Percentiles rank a stretch among this genome's conserved stretches.
These are phyloP conservation scores for Knufia petricola DNA, from an alignment of 2,329 filamentous ascomycete species.

Conservation along the genomic window DNA sequence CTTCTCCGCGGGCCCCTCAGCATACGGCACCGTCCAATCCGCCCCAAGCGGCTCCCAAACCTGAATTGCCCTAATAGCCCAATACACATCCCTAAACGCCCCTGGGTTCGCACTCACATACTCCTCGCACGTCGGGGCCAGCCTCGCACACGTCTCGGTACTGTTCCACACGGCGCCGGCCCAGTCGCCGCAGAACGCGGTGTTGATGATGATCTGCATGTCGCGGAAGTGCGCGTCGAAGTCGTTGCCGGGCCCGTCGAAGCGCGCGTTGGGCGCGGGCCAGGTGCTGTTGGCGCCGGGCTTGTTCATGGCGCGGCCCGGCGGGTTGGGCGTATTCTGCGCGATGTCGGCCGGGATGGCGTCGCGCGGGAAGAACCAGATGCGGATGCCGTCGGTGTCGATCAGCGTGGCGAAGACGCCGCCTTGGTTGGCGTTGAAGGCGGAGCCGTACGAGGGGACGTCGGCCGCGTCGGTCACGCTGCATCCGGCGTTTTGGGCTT, in stretches of 20 bases:
- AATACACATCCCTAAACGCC: slow-evolving; percentile 64
- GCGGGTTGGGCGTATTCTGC: too few species aligned
- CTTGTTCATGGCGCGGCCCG: not conserved
- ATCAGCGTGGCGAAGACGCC: too few species aligned
- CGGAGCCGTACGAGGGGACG: slow-evolving; percentile 36
- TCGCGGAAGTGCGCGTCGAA: slow-evolving; percentile 33
- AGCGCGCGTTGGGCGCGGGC: slow-evolving; percentile 37
- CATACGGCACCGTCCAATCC: too few species aligned
- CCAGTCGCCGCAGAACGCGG: slow-evolving; percentile 48
- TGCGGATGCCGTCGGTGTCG: too few species aligned
- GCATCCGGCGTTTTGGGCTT: slow-evolving; percentile 31
- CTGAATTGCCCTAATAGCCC: slow-evolving; percentile 61
- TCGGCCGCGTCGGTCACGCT: slow-evolving; percentile 28
- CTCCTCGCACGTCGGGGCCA: slow-evolving; percentile 56
- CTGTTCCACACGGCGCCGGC: slow-evolving; percentile 41
- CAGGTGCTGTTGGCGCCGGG: slow-evolving; percentile 27
- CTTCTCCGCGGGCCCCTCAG: too few species aligned
- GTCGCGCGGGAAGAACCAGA: too few species aligned
- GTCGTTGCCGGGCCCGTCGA: slow-evolving; percentile 24
- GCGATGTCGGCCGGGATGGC: too few species aligned
- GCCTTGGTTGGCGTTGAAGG: slow-evolving; percentile 46
- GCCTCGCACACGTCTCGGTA: slow-evolving; percentile 48
- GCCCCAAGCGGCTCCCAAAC: too few species aligned
- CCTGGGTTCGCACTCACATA: slow-evolving; percentile 59
- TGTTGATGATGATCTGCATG: slow-evolving; percentile 40